Evolutionary conservation across 768 basidiomycete genomes (phyloP).

Genomic region (Erythrobasidium yunnanense): DNA sequence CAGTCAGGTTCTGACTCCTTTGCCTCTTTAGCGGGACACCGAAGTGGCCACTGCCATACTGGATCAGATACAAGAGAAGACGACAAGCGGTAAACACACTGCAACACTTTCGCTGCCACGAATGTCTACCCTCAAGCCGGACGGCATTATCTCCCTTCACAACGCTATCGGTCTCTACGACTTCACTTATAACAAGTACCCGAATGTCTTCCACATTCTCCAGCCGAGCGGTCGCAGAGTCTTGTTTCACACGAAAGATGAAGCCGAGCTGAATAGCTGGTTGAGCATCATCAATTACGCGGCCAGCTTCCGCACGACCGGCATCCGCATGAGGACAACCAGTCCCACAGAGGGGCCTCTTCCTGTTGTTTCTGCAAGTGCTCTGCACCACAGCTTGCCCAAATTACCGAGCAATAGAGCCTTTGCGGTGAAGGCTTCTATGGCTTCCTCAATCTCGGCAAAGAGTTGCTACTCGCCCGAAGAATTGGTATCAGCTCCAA

Average conservation of each 20-base stretch:
- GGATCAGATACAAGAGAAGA: too few relatives aligned
- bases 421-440: background rate
- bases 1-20: too few relatives aligned
- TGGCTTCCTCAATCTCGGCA: background rate
- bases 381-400: background rate
- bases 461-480: too few relatives aligned
- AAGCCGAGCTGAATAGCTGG: slow-evolving; percentile 75
- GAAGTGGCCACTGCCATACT: too few relatives aligned
- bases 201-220: slow-evolving; percentile 64
- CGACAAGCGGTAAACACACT: too few relatives aligned
- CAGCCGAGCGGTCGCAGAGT: slow-evolving; percentile 68
- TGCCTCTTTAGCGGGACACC: too few relatives aligned
- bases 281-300: slow-evolving; percentile 87
- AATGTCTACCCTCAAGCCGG: slow-evolving; percentile 56
- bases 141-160: slow-evolving; percentile 69
- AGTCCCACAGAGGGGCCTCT: background rate
- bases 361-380: background rate
- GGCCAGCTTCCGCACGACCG: slow-evolving; percentile 74
- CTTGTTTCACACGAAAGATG: slow-evolving; percentile 61
- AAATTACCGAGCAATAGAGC: too few relatives aligned
- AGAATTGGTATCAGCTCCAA: too few relatives aligned
- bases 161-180: slow-evolving; percentile 73
- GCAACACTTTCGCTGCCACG: slow-evolving; percentile 46
- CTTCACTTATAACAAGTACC: slow-evolving; percentile 47
- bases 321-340: slow-evolving; percentile 59